Evolutionary conservation across 768 basidiomycete genomes (phyloP).

Genomic region (Zangia roseola): DNA sequence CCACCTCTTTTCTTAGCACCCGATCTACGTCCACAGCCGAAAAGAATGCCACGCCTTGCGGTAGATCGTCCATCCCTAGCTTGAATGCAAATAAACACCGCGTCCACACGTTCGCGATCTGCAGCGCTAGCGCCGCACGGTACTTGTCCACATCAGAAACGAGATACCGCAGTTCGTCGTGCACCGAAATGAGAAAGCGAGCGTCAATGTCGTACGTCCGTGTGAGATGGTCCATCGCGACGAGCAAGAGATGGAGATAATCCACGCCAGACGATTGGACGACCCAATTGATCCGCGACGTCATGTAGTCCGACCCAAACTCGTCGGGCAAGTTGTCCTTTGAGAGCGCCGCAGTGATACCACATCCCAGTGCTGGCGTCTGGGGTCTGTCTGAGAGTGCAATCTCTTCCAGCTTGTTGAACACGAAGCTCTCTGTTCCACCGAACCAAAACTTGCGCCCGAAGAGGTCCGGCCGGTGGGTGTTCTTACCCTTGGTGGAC

Average conservation of each 20-base stretch:
- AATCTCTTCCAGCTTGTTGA: conserved; percentile 97
- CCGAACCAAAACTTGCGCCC: conserved; percentile 93
- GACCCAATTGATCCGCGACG: conserved; percentile 98
- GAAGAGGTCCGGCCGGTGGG: conserved; percentile 71
- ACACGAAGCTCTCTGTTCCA: conserved; percentile 92
- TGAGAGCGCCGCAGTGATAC: conserved; percentile 89
- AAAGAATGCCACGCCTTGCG: conserved; percentile 95
- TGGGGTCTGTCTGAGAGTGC: conserved; percentile 82
- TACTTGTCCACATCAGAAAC: conserved; percentile 87
- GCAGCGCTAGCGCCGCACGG: conserved; percentile 88
- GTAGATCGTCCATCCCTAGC: conserved; percentile 94
- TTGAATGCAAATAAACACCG: conserved; percentile 85
- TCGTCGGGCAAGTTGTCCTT: conserved; percentile 81
- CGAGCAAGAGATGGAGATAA: conserved; percentile 94
- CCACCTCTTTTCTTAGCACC: conserved; percentile 92
- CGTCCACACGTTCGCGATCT: conserved; percentile 96
- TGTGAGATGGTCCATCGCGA: conserved; percentile 89
- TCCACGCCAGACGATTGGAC: conserved; percentile 99
- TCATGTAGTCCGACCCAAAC: conserved; percentile 87
- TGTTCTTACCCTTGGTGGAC: conserved; percentile 91
- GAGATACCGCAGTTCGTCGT: conserved; percentile 95
- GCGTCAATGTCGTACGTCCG: conserved; percentile 80
- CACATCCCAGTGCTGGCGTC: conserved; percentile 93
- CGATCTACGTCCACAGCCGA: conserved; percentile 92
- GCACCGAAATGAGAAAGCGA: conserved; percentile 93